Percentiles rank a stretch among this genome's conserved stretches.
Evolutionary conservation across 2,329 filamentous ascomycete genomes (phyloP).

Genomic region (Xylariaceae sp.): DNA sequence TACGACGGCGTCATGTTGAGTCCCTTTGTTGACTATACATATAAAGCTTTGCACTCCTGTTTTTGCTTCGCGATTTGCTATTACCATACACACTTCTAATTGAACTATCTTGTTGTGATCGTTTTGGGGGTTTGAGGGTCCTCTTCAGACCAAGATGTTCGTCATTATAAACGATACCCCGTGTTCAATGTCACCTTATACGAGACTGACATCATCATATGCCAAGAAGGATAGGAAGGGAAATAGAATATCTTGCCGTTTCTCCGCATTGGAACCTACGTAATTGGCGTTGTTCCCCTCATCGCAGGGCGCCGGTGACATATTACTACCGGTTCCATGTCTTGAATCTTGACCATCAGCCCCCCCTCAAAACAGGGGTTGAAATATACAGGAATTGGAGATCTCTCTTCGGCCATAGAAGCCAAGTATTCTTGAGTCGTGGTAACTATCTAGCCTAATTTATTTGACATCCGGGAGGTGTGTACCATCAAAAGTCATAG

Average conservation of each 20-base stretch:
- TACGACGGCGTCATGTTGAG: slow-evolving; percentile 22
- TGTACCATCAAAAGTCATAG: too few species aligned
- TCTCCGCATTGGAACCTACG: not conserved
- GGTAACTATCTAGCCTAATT: too few species aligned
- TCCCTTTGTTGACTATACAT: not conserved
- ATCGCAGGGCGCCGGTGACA: too few species aligned
- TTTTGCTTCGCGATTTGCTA: not conserved
- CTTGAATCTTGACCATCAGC: too few species aligned
- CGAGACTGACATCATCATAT: slow-evolving; percentile 14
- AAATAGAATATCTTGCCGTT: not conserved
- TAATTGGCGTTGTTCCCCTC: not conserved
- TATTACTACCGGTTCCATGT: too few species aligned
- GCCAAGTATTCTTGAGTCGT: too few species aligned
- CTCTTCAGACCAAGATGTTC: not conserved
- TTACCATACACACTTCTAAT: slow-evolving; percentile 4
- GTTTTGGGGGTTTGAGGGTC: not conserved
- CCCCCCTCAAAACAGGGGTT: too few species aligned
- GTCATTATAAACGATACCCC: not conserved
- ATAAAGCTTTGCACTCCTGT: not conserved
- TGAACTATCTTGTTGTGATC: not conserved
- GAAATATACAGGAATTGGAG: too few species aligned
- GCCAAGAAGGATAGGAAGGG: not conserved
- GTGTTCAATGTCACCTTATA: slow-evolving; percentile 3
- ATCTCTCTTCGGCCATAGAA: too few species aligned
- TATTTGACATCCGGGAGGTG: too few species aligned